Evolutionary conservation across 2,329 filamentous ascomycete genomes (phyloP).

Genomic region (Ophiostoma himal-ulmi): DNA sequence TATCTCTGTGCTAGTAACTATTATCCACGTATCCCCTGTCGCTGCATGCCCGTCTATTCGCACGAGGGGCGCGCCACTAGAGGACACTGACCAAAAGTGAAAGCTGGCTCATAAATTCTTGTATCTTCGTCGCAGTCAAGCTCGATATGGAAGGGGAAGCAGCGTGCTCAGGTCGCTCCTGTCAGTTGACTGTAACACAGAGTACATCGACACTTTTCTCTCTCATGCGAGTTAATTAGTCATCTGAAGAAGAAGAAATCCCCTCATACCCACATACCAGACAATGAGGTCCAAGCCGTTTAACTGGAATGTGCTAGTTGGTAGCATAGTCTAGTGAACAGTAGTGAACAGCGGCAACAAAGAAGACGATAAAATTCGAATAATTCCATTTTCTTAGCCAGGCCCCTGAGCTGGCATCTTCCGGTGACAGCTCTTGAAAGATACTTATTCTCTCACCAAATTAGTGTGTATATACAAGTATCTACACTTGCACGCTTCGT

Average conservation of each 20-base stretch:
- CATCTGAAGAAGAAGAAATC: not conserved
- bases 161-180: not conserved
- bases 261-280: not conserved
- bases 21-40: not conserved
- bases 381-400: not conserved
- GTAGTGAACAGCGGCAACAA: not conserved
- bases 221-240: not conserved
- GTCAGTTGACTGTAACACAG: not conserved
- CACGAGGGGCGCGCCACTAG: not conserved
- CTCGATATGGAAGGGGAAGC: not conserved
- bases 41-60: not conserved
- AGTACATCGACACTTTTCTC: not conserved
- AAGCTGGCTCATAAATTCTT: not conserved
- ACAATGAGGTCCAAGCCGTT: not conserved
- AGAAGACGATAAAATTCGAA: not conserved
- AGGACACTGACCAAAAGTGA: not conserved
- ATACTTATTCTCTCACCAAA: not conserved
- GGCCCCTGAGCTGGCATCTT: conserved; percentile 1
- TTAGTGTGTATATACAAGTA: not conserved
- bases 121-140: not conserved
- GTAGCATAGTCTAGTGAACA: not conserved
- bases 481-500: not conserved
- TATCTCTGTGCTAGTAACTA: not conserved
- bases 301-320: not conserved
- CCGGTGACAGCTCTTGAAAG: not conserved